phyloP scores from a whole-genome alignment of 1,284 basidiomycete species.

The Veloboletus limbatus region DNA sequence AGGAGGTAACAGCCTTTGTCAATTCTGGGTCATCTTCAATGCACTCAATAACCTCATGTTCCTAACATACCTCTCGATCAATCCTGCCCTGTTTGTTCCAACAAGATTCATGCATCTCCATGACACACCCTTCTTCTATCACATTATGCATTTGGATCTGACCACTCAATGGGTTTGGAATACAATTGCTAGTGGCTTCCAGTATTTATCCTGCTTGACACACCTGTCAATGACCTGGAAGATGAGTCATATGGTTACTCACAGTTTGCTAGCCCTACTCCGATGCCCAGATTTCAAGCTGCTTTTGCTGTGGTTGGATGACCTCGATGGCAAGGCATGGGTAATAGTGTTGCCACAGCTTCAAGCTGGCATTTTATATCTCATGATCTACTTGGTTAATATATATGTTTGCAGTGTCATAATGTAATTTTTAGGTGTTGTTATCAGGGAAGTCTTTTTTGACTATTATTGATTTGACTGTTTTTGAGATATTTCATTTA shows the following conservation, averaged over 20 bases:
- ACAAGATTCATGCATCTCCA: neutral
- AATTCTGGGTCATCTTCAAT: neutral
- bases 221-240: constrained; percentile 5
- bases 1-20: neutral
- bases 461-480: too few relatives aligned
- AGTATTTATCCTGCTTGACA: constrained; percentile 1
- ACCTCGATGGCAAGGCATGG: neutral
- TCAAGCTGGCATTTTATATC: too few relatives aligned
- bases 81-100: neutral
- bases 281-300: neutral
- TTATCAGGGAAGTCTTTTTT: too few relatives aligned
- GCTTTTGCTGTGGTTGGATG: constrained; percentile 3
- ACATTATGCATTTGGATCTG: constrained; percentile 2
- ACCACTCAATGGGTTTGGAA: neutral
- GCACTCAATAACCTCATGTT: neutral
- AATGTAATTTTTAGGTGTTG: too few relatives aligned
- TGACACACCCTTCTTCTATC: neutral
- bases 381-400: too few relatives aligned
- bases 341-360: too few relatives aligned
- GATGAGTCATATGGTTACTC: too few relatives aligned
- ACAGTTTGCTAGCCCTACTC: neutral
- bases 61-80: neutral
- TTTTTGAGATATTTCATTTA: too few relatives aligned
- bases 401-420: too few relatives aligned
- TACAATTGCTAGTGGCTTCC: neutral